Percentiles rank a stretch among this genome's conserved stretches.
These are phyloP conservation scores for Diaporthe ilicicola DNA, from an alignment of 2,329 filamentous ascomycete genomes.

Conservation along the genomic window DNA sequence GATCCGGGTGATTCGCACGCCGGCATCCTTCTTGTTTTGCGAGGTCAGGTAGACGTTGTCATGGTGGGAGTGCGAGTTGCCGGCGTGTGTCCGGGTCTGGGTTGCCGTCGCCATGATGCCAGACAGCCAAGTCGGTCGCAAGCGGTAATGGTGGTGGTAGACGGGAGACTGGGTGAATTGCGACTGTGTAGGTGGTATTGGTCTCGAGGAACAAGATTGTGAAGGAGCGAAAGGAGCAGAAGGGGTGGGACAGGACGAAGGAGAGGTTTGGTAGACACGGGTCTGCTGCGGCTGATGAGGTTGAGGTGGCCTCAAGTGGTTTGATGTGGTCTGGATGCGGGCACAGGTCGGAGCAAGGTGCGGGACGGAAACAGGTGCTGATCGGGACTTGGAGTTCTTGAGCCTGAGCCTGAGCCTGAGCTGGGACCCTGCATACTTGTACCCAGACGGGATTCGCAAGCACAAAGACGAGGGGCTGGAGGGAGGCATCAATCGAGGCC, in stretches of 20 bases:
- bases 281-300: slow-evolving; percentile 38
- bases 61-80: slow-evolving; percentile 77
- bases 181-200: slow-evolving; percentile 14
- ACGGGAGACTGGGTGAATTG: slow-evolving; percentile 29
- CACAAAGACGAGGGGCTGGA: slow-evolving; percentile 31
- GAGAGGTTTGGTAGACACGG: slow-evolving; percentile 43
- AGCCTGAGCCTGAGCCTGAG: slow-evolving; percentile 22
- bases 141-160: slow-evolving; percentile 25
- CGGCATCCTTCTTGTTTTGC: slow-evolving; percentile 87
- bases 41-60: slow-evolving; percentile 86
- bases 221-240: slow-evolving; percentile 29
- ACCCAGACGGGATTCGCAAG: slow-evolving; percentile 25
- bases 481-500: slow-evolving; percentile 33
- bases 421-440: slow-evolving; percentile 29
- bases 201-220: slow-evolving; percentile 31
- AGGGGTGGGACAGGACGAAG: slow-evolving; percentile 37
- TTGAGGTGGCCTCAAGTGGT: slow-evolving; percentile 45
- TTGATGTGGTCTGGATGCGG: slow-evolving; percentile 4
- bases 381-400: slow-evolving; percentile 5
- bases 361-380: not conserved
- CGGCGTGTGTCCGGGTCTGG: slow-evolving; percentile 53
- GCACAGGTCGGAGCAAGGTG: slow-evolving; percentile 8
- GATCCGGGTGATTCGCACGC: slow-evolving; percentile 91
- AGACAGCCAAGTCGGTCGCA: slow-evolving; percentile 37
- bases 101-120: slow-evolving; percentile 37